These are phyloP conservation scores for Diaporthe amygdali DNA, from an alignment of 2,329 filamentous ascomycete species.

Conservation along the genomic window DNA sequence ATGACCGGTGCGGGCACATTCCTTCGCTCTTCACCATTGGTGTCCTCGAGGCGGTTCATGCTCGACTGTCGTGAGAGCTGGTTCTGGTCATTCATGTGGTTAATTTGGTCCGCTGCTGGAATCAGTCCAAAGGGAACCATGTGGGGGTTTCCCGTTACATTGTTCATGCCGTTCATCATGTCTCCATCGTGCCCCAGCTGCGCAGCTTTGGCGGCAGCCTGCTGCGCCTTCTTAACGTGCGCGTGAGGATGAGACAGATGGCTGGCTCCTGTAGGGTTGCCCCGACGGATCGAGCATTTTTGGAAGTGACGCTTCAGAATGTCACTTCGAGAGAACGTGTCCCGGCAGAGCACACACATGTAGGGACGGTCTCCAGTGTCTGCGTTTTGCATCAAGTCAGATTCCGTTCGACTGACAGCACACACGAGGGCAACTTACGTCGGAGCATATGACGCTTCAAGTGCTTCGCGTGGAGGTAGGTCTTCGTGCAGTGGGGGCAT, in stretches of 20 bases:
- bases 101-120: constrained; percentile 57
- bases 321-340: constrained; percentile 97
- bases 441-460: constrained; percentile 93
- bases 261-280: constrained; percentile 92
- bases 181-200: constrained; percentile 57
- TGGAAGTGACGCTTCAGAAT: constrained; percentile 99
- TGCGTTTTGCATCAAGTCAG: constrained; percentile 40
- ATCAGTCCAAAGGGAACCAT: constrained; percentile 51
- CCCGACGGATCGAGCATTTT: constrained; percentile 95
- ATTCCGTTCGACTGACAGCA: constrained; percentile 28
- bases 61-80: constrained; percentile 67
- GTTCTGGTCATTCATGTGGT: constrained; percentile 66
- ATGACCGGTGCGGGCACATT: constrained; percentile 60
- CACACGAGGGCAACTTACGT: constrained; percentile 71
- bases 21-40: constrained; percentile 61
- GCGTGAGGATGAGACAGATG: constrained; percentile 93
- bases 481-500: constrained; percentile 97
- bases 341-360: constrained; percentile 96
- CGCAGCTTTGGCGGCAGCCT: constrained; percentile 60
- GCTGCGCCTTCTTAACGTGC: constrained; percentile 80
- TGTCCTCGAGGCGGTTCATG: constrained; percentile 63
- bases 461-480: constrained; percentile 96
- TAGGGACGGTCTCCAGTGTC: constrained; percentile 98
- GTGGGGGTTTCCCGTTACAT: constrained; percentile 62
- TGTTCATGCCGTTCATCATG: constrained; percentile 66